Evolutionary conservation across 768 basidiomycete genomes (phyloP), one percentile per base, ranked within the genome.

Genomic region (Cystofilobasidium macerans): DNA sequence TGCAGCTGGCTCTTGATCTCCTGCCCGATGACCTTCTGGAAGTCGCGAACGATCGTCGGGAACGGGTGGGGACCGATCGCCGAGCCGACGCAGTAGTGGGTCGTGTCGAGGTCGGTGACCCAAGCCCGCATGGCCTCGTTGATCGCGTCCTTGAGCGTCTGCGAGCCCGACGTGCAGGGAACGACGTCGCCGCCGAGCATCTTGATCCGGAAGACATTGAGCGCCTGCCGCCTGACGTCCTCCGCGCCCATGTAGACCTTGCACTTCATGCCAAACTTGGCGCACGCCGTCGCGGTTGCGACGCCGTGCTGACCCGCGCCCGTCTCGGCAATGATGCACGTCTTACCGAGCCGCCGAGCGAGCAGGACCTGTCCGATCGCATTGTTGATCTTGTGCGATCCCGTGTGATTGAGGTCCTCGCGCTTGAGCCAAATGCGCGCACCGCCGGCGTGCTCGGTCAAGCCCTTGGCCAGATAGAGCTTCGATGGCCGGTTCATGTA

Each of bases 221-320:
- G 47, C 5, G 62, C 90, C 77, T 99, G 95, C 47, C 95, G 83
- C 32, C 91, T 84, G 20, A 97, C 93, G 74, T 98, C 95, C 76
- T 97, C 95, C 30, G 89, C 84, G 60, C 95, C 95, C 95, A 99
- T 99, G 78, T 93, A 99, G 73, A 99, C 82, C 71, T 94, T 77
- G 74, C 95, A 99, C 77, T 95, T 85, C 81, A 98, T 75, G 8
- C 89, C 93, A 71, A 98, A 99, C 71, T 88, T 87, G 28, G 95
- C 95, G 71, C 95, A 98, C 28, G 90, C 95, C 7, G 95, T 99
- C 1, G 95, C 95, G 56, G 95, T 98, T 26, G 95, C 95, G 35
- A 99, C 95, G 75, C 95, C 95, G 75, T 99, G 95, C 75, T 98
- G 95, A 20, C 95, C 95, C 0, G 95, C 95, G 69, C 95, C 95